Percentiles rank a stretch among this genome's conserved stretches.
Conservation (phyloP, 2,329 filamentous ascomycete genomes). For the Grosmannia clavigera region DNA sequence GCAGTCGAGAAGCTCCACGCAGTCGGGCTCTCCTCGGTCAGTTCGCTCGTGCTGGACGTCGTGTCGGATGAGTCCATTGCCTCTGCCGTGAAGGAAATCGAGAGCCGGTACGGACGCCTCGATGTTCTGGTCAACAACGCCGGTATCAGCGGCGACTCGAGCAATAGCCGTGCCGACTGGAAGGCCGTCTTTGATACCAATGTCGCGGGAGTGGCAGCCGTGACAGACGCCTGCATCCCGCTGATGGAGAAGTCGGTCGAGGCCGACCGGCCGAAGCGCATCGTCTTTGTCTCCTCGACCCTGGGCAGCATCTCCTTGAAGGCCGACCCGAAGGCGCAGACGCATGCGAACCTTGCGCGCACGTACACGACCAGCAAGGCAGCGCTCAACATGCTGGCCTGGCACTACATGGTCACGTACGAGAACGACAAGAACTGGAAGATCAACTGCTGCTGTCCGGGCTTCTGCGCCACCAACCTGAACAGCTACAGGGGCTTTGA, state of each 20-base stretch:
- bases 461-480: conserved; percentile 21
- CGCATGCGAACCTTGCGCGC: conserved; percentile 7
- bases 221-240: conserved; percentile 21
- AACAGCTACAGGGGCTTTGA: conserved; percentile 9
- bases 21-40: conserved; percentile 17
- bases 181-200: conserved; percentile 8
- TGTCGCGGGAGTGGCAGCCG: conserved; percentile 16
- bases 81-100: conserved; percentile 19
- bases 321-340: conserved; percentile 4
- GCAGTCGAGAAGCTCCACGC: conserved; percentile 20
- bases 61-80: conserved; percentile 27
- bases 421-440: conserved; percentile 18
- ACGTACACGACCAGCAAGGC: conserved; percentile 17
- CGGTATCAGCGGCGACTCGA: conserved; percentile 9
- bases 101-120: conserved; percentile 18
- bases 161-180: neutral
- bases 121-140: conserved; percentile 23
- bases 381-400: conserved; percentile 18
- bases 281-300: conserved; percentile 16
- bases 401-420: conserved; percentile 17
- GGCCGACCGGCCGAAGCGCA: conserved; percentile 10
- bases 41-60: conserved; percentile 28
- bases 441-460: conserved; percentile 25
- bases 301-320: conserved; percentile 14
- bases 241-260: conserved; percentile 18